phyloP scores from a whole-genome alignment of 23 red algal genomes.

The Agarophyton chilense region DNA sequence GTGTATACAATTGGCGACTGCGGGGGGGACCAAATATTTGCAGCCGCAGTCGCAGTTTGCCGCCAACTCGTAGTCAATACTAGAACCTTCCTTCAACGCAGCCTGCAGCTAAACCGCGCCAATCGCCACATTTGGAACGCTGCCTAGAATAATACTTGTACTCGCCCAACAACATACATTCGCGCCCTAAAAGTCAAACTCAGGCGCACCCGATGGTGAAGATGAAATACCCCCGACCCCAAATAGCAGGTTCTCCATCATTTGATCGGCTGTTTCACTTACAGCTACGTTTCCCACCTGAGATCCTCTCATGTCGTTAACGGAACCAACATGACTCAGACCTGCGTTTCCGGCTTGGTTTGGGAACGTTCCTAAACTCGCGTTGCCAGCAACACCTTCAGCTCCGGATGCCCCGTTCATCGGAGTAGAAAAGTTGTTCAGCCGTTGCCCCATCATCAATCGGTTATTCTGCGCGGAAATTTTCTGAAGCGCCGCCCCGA shows the following conservation, averaged over 20 bases:
- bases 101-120: conserved; percentile 35
- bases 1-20: conserved; percentile 68
- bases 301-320: conserved; percentile 15
- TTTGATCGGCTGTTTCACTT: conserved; percentile 14
- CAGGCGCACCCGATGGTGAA: conserved; percentile 30
- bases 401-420: not conserved
- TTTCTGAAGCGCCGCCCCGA: not conserved
- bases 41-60: conserved; percentile 53
- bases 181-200: conserved; percentile 12
- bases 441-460: not conserved
- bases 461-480: not conserved
- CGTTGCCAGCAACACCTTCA: conserved; percentile 3
- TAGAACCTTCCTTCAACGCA: conserved; percentile 37
- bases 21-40: conserved; percentile 55
- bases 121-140: conserved; percentile 46
- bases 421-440: not conserved
- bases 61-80: conserved; percentile 69
- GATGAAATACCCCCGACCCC: conserved; percentile 25
- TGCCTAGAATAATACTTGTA: not conserved
- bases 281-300: conserved; percentile 3
- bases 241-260: conserved; percentile 37
- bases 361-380: conserved; percentile 7
- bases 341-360: conserved; percentile 2
- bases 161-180: not conserved
- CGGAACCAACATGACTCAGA: not conserved